Base-by-base conservation (phyloP, 176 grass and related monocot species). In the Cenchrus purpureus region DNA sequence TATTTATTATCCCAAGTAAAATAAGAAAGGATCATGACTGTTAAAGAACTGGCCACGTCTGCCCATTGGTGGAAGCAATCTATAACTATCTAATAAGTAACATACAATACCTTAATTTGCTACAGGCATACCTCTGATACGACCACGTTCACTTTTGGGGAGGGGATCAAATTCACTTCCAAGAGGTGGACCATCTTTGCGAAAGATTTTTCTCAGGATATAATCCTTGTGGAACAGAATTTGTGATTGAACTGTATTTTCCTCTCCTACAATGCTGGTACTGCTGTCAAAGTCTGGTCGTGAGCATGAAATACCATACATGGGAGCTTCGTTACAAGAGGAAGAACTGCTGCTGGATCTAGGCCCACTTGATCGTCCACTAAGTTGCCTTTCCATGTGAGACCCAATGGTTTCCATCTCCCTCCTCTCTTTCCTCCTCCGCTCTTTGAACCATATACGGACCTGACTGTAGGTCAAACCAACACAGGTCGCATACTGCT, bases 381-480 rank as follows among this genome's bases (percentile, higher is more conserved):
- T 79, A 42, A 64, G 77, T 57, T 69, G 79, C 55, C 59, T 84
- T 70, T 82, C 81, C 70, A 82, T 76, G 54, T 67, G 67, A 69
- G 54, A 42, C 17, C 65, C 77, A 52, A 58, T 19, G 58, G 70
- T 56, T 82, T 91, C 86, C 59, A 74, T 87, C 72, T 91, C 82
- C 85, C 56, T 94, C 82, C 87, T 96, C 56, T 96, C 88, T 89
- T 97, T 99, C 75, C 97, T 94, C 91, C 97, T 99, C 82, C 94
- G 91, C 74, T 99, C 94, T 84, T 88, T 86, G 91, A 99, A 99
- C 97, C 97, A 99, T 49, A 92, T 88, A 43, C 89, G 91, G 8
- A 99, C 87, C 80, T 99, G 97, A 61, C 28, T 97, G 84, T 94
- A 91, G 70, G 97, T 82, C 62, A 99, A 85, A 83, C 86, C 88